Base-by-base conservation (phyloP, 805 yeast genomes). In the Candida pseudoglaebosa region DNA sequence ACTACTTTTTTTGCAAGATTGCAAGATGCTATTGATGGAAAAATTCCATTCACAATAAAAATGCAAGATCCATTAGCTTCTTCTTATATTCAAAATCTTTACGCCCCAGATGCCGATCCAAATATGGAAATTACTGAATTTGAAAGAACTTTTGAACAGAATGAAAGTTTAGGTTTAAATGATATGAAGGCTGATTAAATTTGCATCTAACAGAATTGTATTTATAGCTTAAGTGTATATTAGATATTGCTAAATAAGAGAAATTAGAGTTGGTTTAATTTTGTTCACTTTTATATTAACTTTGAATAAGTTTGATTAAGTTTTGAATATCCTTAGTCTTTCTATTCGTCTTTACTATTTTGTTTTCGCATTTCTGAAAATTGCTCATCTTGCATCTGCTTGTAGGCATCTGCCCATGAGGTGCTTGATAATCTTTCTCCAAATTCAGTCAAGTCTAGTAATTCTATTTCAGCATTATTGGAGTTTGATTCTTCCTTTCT, bases 101-200 rank as follows among this genome's bases (percentile, higher is more conserved):
- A 90, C 57, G 99, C 99, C 24, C 99, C 99, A 19, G 99, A 93
- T 65, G 77, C 78, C 30, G 99, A 93, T 65, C 99, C 99, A 48
- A 87, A 91, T 59, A 93, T 93, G 98, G 72, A 61, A 30, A 77
- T 85, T 44, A 96, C 84, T 64, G 96, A 93, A 41, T 87, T 78
- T 50, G 95, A 88, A 49, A 84, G 99, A 71, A 82, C 95, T 2
- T 68, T 71, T 29, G 84, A 87, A 54, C 95, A 90, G 62, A 89
- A 93, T 58, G 99, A 93, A 56, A 91, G 84, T 31, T 74, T 93
- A 47, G 99, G 99, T 16, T 70, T 93, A 56, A 71, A 66, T 45
- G 82, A 77, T 53, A 77, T 69, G 66, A 56, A 64, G 36, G 54
- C 69, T 32, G 62, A 57, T 39, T 50, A 46, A 37, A 6, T 34